These are phyloP conservation scores for Calendula officinalis DNA, from an alignment of 129 eudicot genomes.

Conservation along the genomic window DNA sequence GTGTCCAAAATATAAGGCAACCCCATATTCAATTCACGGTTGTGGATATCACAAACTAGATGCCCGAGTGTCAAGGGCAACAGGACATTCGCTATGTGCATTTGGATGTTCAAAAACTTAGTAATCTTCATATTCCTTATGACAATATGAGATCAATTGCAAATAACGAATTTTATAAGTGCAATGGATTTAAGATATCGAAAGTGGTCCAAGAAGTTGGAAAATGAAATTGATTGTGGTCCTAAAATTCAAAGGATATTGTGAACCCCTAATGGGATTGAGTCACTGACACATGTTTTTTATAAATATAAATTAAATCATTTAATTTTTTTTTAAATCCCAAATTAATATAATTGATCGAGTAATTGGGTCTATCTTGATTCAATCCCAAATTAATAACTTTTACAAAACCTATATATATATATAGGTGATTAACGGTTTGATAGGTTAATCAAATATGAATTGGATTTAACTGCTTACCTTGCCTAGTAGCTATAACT, in stretches of 20 bases:
- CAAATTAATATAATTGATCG: background rate
- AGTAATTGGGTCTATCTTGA: background rate
- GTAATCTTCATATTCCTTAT: background rate
- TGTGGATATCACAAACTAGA: background rate
- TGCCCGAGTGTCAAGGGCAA: background rate
- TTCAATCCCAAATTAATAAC: no score
- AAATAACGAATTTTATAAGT: slow-evolving; percentile 5
- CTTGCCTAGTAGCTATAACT: no score
- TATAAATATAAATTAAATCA: background rate
- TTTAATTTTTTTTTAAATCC: background rate
- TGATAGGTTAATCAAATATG: no score
- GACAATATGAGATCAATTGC: background rate
- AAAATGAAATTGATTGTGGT: background rate
- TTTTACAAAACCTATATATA: no score
- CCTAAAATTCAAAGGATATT: background rate
- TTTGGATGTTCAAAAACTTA: background rate
- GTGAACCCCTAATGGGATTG: background rate
- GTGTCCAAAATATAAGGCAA: background rate
- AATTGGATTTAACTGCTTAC: no score
- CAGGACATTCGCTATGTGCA: background rate
- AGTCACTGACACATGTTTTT: background rate
- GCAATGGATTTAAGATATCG: slow-evolving; percentile 8
- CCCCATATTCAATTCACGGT: background rate
- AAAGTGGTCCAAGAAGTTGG: slow-evolving; percentile 18
- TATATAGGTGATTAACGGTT: no score